Base-by-base conservation (phyloP, 1,284 basidiomycete species). In the Irpex sp. region DNA sequence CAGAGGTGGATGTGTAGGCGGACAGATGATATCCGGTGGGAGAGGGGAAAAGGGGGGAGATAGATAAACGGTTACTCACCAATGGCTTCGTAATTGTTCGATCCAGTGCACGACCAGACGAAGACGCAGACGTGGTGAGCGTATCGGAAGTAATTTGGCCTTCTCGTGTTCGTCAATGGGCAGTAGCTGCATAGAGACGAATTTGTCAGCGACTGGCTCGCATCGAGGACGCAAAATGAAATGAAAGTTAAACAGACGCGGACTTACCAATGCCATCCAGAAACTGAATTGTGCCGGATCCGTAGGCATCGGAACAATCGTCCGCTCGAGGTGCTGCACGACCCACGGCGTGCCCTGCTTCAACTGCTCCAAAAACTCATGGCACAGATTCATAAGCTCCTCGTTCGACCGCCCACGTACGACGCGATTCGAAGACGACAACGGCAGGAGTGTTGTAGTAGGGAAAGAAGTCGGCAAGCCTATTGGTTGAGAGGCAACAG, bases 101-200 rank as follows among this genome's bases (percentile, higher is more conserved):
- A 98, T 95, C 95, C 95, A 98, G 71, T 94, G 90, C 46, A 94
- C 92, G 62, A 97, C 89, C 68, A 98, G 81, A 63, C 90, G 81
- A 57, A 98, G 77, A 39, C 95, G 83, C 65, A 96, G 78, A 31
- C 90, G 83, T 1, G 92, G 82, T 62, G 88, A 92, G 65, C 90
- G 87, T 64, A 97, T 92, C 2, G 95, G 93, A n/a, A 98, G 79
- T n/a, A 98, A 80, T 68, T 93, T 92, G 17, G 93, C 92, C 76
- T 97, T 97, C 78, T 97, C 94, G 70, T 90, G 85, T 68, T 97
- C 94, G 72, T 97, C 94, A 70, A 98, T 95, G n/a, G 95, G 96
- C 65, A 98, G 87, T 19, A 97, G 81, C 79, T 88, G 60, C 15
- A 17, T 31, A n/a, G 53, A 56, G 39, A 43, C 39, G 15, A 43